Percentiles rank a stretch among this genome's conserved stretches.
phyloP scores from a whole-genome alignment of 257 asterid species.

The Cruciata laevipes region DNA sequence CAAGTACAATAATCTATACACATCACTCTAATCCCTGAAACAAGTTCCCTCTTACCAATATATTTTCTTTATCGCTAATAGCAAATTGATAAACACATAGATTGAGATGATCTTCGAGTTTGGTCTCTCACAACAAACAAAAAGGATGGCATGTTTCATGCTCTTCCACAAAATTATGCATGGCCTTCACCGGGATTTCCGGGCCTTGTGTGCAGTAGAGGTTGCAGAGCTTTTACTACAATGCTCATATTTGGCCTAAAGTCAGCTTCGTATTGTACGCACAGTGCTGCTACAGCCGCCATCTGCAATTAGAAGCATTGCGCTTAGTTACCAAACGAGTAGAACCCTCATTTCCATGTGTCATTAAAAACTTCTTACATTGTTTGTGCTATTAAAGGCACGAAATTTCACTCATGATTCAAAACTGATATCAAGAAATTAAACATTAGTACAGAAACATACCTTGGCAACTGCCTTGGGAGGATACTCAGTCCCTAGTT shows the following conservation, averaged over 20 bases:
- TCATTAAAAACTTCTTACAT: neutral
- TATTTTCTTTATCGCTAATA: neutral
- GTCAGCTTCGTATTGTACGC: constrained; percentile 38
- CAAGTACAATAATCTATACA: constrained; percentile 6
- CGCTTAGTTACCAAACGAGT: too few relatives aligned
- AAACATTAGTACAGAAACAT: neutral
- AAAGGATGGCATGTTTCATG: neutral
- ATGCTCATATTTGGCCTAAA: constrained; percentile 40
- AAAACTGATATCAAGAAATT: neutral
- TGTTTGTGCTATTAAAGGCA: neutral
- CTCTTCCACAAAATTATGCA: neutral
- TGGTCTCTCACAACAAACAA: neutral
- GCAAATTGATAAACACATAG: neutral
- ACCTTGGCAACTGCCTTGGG: constrained; percentile 88
- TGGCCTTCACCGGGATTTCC: constrained; percentile 21
- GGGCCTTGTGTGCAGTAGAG: constrained; percentile 26
- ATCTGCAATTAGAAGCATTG: constrained; percentile 27
- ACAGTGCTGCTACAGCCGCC: constrained; percentile 48
- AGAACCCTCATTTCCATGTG: neutral
- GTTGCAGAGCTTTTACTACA: constrained; percentile 34
- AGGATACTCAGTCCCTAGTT: constrained; percentile 62
- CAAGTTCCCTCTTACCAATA: neutral
- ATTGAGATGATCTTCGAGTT: neutral
- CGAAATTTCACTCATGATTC: neutral
- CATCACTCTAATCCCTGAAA: neutral